A percentile compares a stretch with the other conserved stretches of the same genome.
Conservation (phyloP, 768 basidiomycete genomes). For the Rhodotorula sphaerocarpa region DNA sequence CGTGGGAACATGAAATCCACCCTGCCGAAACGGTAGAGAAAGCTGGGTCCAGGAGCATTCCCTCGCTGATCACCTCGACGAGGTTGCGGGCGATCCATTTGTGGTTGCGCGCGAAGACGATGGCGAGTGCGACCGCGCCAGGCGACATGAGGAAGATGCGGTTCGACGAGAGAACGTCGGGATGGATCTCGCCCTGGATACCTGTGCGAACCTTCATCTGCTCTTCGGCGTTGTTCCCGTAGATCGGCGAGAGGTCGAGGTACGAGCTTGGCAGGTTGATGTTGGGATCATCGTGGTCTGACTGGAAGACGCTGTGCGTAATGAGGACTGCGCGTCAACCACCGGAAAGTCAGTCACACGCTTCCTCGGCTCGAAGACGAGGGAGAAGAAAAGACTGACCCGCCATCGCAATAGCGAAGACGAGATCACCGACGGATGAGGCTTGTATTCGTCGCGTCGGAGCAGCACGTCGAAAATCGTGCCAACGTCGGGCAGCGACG, state of each 20-base stretch:
- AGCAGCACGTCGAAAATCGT: slow-evolving; percentile 66
- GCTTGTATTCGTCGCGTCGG: slow-evolving; percentile 54
- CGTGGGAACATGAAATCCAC: too few relatives aligned
- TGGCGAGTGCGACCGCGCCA: slow-evolving; percentile 57
- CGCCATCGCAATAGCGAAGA: too few relatives aligned
- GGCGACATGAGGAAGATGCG: slow-evolving; percentile 59
- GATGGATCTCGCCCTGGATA: slow-evolving; percentile 58
- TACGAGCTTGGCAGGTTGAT: slow-evolving; percentile 64
- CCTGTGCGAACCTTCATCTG: slow-evolving; percentile 51
- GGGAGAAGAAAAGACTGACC: slow-evolving; percentile 36
- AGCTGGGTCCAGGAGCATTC: too few relatives aligned
- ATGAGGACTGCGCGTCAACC: too few relatives aligned
- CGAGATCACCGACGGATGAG: slow-evolving; percentile 62
- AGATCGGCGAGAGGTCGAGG: slow-evolving; percentile 65
- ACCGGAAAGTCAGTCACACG: too few relatives aligned
- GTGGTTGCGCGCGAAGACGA: slow-evolving; percentile 54
- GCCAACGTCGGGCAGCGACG: slow-evolving; percentile 50
- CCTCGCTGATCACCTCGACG: slow-evolving; percentile 44
- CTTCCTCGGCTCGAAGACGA: too few relatives aligned
- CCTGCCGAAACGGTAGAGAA: too few relatives aligned
- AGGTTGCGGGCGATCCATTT: slow-evolving; percentile 58
- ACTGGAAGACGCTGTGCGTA: slow-evolving; percentile 60
- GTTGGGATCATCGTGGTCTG: slow-evolving; percentile 45
- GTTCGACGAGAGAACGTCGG: slow-evolving; percentile 53
- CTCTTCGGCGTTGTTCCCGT: slow-evolving; percentile 55